Evolutionary conservation across 208 protist species (phyloP), one percentile per base, ranked within the genome.

Genomic region (Histomonas meleagridis): DNA sequence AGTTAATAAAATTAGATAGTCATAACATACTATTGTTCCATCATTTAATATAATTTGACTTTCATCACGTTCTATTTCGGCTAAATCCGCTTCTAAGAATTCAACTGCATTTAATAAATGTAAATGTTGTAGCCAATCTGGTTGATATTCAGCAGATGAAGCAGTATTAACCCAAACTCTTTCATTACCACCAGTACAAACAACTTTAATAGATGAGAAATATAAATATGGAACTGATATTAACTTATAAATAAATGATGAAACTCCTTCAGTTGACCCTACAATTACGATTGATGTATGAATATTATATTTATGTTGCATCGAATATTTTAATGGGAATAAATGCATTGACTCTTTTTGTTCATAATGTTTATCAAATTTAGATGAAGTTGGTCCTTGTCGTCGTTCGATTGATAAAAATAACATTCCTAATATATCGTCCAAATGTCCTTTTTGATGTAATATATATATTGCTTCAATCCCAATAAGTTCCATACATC

Each of bases 221-320:
- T 86, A 46, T 3, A 86, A n/a, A 86, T 86, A 86, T 26, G 76
- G 76, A 49, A 86, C 76, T 18, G 76, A 86, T 21, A 86, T 86
- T 1, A 86, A 28, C 38, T 86, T 86, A 46, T 86, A 86, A 28
- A 86, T 7, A 55, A 86, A 86, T 38, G 46, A 55, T 26, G 76
- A 12, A 38, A 86, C 76, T 38, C n/a, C 76, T 55, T 86, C 76
- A 38, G 76, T 86, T 21, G 43, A 51, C 14, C 76, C 76, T 14
- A 86, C 76, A 55, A 86, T 43, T 26, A 86, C 76, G 32, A 86
- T 86, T 38, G 76, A 86, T 16, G 46, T 38, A 5, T 43, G 51
- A 16, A 86, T 48, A 16, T 86, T 46, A n/a, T 55, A 46, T 48
- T 86, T 86, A 18, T 40, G 76, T 10, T 86, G 76, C 0, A 86